These are phyloP conservation scores for Cucurbita maxima DNA, from an alignment of 306 rosid species.

Conservation along the genomic window DNA sequence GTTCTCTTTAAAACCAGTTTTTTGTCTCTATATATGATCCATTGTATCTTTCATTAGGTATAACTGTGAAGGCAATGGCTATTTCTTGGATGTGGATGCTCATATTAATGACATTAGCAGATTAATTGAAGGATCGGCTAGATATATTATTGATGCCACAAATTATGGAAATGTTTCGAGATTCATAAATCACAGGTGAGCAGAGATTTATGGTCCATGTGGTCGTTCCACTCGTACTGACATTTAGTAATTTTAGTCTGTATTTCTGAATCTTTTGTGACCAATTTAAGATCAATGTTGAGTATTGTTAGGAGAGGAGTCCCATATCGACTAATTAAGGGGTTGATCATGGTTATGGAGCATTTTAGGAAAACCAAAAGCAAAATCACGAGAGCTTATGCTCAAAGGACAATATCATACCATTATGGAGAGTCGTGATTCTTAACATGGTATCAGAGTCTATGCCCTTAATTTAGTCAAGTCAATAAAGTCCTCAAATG, in stretches of 20 bases:
- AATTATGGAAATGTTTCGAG: constrained; percentile 80
- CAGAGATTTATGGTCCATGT: not conserved
- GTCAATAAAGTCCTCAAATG: too few species aligned
- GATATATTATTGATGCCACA: constrained; percentile 54
- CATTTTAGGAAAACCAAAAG: too few species aligned
- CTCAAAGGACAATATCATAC: too few species aligned
- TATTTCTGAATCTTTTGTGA: not conserved
- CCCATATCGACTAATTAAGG: too few species aligned
- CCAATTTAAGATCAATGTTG: not conserved
- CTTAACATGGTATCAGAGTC: too few species aligned
- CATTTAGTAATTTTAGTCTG: not conserved
- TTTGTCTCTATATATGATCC: not conserved
- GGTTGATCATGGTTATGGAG: too few species aligned
- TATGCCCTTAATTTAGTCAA: too few species aligned
- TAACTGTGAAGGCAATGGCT: constrained; percentile 34
- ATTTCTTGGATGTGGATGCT: constrained; percentile 46
- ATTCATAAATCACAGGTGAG: constrained; percentile 89
- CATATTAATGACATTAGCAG: constrained; percentile 80
- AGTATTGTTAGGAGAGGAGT: too few species aligned
- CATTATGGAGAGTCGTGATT: too few species aligned
- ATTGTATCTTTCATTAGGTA: constrained; percentile 25
- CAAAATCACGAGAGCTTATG: too few species aligned
- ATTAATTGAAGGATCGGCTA: constrained; percentile 56
- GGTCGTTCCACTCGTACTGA: not conserved
- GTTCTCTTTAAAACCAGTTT: not conserved